These are phyloP conservation scores for Microbotryum violaceum DNA, from an alignment of 1,284 basidiomycete genomes.

Conservation along the genomic window DNA sequence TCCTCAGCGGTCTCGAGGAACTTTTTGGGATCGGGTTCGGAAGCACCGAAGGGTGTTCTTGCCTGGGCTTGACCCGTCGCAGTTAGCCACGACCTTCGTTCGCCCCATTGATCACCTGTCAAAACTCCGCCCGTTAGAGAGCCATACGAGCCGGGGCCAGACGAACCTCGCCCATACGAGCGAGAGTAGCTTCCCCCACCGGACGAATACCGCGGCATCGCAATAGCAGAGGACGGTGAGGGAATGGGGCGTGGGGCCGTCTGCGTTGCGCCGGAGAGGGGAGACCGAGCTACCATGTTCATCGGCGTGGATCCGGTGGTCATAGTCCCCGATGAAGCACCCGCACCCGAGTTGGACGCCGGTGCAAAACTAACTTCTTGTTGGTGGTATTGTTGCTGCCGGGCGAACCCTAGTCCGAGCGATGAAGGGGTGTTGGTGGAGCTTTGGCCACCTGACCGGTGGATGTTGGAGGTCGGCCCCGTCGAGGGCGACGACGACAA, in stretches of 20 bases:
- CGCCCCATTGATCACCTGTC: not conserved
- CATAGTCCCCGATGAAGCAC: not conserved
- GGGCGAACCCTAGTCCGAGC: not conserved
- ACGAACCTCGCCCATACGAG: slow-evolving; percentile 12
- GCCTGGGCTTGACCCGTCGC: not conserved
- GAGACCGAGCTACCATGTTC: not conserved
- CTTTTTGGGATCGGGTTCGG: slow-evolving; percentile 7
- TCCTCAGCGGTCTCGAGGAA: slow-evolving; percentile 18
- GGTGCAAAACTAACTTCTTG: too few species aligned
- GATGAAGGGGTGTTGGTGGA: not conserved
- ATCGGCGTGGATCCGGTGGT: too few species aligned
- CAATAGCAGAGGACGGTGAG: slow-evolving; percentile 7
- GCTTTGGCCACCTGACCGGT: not conserved
- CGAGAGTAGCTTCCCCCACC: slow-evolving; percentile 8
- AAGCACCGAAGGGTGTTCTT: not conserved
- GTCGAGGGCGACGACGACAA: slow-evolving; percentile 8
- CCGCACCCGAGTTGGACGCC: not conserved
- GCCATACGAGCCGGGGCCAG: not conserved
- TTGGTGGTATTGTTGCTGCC: too few species aligned
- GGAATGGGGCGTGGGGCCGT: not conserved
- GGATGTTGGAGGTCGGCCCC: slow-evolving; percentile 9
- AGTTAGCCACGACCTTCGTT: not conserved
- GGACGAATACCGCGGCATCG: not conserved
- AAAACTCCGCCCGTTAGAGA: not conserved
- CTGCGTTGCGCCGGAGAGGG: not conserved